A percentile compares a stretch with the other conserved stretches of the same genome.
phyloP scores from a whole-genome alignment of 2,329 filamentous ascomycete genomes.

The Neobulgaria alba region DNA sequence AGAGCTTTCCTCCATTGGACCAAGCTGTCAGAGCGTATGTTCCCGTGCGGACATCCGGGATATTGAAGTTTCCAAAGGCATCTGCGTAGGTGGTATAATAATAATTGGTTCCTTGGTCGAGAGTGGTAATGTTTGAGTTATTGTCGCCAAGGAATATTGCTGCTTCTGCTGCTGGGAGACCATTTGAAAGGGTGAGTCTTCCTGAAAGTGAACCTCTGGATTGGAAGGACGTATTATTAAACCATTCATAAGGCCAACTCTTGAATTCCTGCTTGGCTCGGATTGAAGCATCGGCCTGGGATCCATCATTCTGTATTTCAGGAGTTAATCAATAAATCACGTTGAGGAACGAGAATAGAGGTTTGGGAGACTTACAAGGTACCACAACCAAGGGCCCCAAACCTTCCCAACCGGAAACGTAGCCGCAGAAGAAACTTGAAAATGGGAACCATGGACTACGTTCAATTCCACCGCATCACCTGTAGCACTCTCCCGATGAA shows the following conservation, averaged over 20 bases:
- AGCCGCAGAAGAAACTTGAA: slow-evolving; percentile 31
- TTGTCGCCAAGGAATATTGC: slow-evolving; percentile 43
- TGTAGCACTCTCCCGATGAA: slow-evolving; percentile 41
- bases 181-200: slow-evolving; percentile 37
- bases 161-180: slow-evolving; percentile 38
- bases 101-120: slow-evolving; percentile 40
- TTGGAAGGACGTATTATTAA: slow-evolving; percentile 37
- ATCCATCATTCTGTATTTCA: slow-evolving; percentile 40
- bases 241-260: slow-evolving; percentile 41
- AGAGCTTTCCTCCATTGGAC: slow-evolving; percentile 37
- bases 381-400: slow-evolving; percentile 29
- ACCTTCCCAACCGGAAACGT: slow-evolving; percentile 33
- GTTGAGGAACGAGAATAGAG: too few species aligned
- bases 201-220: slow-evolving; percentile 38
- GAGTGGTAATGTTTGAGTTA: slow-evolving; percentile 34
- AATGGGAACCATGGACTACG: slow-evolving; percentile 45
- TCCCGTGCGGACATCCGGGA: slow-evolving; percentile 36
- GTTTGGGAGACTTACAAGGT: not conserved
- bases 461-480: slow-evolving; percentile 45
- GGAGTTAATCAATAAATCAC: too few species aligned
- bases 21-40: slow-evolving; percentile 41
- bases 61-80: slow-evolving; percentile 34
- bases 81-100: slow-evolving; percentile 42
- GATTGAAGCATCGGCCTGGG: slow-evolving; percentile 33
- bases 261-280: slow-evolving; percentile 33